These are phyloP conservation scores for Aspergillus oerlinghausenensis DNA, from an alignment of 2,329 filamentous ascomycete genomes.

Conservation along the genomic window DNA sequence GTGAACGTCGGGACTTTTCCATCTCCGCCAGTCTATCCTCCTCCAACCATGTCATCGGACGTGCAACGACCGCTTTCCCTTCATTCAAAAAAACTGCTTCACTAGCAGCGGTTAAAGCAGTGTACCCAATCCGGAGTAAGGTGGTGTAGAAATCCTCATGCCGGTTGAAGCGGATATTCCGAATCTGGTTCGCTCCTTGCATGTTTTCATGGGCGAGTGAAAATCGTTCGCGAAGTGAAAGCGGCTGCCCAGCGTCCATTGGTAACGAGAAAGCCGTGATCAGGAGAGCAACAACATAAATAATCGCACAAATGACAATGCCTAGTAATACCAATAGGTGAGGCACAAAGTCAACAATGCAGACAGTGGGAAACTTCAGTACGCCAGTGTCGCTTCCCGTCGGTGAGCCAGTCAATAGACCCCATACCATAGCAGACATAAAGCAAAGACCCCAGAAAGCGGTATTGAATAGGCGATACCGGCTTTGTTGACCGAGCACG, in stretches of 20 bases:
- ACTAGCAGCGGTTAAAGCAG: constrained; percentile 84
- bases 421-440: constrained; percentile 79
- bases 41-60: constrained; percentile 83
- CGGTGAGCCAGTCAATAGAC: constrained; percentile 52
- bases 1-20: constrained; percentile 46
- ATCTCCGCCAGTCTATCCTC: constrained; percentile 77
- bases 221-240: constrained; percentile 58
- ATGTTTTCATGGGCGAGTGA: constrained; percentile 75
- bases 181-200: constrained; percentile 84
- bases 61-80: constrained; percentile 68
- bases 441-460: constrained; percentile 87
- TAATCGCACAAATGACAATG: constrained; percentile 67
- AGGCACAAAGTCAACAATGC: constrained; percentile 89
- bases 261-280: constrained; percentile 69
- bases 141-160: constrained; percentile 96
- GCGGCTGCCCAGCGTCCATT: constrained; percentile 41
- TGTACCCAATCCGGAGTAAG: constrained; percentile 79
- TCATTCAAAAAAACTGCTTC: constrained; percentile 96
- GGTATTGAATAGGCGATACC: constrained; percentile 78
- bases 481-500: constrained; percentile 72
- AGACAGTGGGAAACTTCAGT: constrained; percentile 86
- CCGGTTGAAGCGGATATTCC: constrained; percentile 72
- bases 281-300: constrained; percentile 72
- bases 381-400: constrained; percentile 53
- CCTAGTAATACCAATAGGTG: constrained; percentile 82